A percentile compares a stretch with the other conserved stretches of the same genome.
Evolutionary conservation across 306 rosid genomes (phyloP).

Genomic region (Vigna nakashimae): DNA sequence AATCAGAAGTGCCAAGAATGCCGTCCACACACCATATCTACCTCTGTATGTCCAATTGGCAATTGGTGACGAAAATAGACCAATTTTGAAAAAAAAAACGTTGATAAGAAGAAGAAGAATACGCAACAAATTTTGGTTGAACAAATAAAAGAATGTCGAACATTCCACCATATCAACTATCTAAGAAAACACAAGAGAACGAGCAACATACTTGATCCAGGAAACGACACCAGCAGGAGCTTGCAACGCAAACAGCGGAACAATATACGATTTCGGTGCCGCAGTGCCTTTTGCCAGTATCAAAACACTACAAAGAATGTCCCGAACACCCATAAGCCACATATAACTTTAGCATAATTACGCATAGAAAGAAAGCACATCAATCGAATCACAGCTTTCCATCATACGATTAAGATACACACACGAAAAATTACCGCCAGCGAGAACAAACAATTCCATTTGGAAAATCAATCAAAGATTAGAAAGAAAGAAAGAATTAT

Average conservation of each 20-base stretch:
- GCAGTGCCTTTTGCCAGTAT: slow-evolving; percentile 82
- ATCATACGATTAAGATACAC: neutral
- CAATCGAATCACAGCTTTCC: slow-evolving; percentile 8
- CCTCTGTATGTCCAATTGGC: slow-evolving; percentile 63
- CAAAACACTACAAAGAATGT: slow-evolving; percentile 60
- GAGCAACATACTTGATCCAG: slow-evolving; percentile 72
- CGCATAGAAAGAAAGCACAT: neutral
- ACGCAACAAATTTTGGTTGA: slow-evolving; percentile 8
- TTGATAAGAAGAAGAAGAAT: slow-evolving; percentile 3
- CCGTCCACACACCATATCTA: slow-evolving; percentile 84
- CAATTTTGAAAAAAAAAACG: neutral
- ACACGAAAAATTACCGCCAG: slow-evolving; percentile 17
- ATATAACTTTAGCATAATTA: slow-evolving; percentile 22
- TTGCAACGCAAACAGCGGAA: slow-evolving; percentile 84
- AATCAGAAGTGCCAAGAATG: slow-evolving; percentile 82
- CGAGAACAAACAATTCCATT: neutral
- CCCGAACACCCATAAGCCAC: slow-evolving; percentile 41
- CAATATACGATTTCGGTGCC: slow-evolving; percentile 71
- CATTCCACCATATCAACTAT: neutral
- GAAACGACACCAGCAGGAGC: slow-evolving; percentile 74
- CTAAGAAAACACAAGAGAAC: slow-evolving; percentile 29
- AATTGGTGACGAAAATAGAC: slow-evolving; percentile 37
- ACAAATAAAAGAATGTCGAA: slow-evolving; percentile 2
- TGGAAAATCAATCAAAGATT: neutral
- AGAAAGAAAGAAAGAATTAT: neutral